phyloP scores from a whole-genome alignment of 768 basidiomycete species.

The Clitopilus passeckerianus region DNA sequence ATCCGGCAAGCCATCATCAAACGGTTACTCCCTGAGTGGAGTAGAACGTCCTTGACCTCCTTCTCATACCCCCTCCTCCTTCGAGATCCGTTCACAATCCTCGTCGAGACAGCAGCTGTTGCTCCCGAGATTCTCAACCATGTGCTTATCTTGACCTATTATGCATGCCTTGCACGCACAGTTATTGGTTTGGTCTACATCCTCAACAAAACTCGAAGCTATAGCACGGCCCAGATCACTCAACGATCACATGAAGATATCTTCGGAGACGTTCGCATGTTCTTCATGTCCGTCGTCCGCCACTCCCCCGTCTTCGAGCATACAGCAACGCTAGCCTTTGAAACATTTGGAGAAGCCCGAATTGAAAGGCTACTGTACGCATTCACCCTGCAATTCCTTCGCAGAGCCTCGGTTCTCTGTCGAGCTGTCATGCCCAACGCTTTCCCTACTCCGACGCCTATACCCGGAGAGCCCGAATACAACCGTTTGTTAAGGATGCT shows the following conservation, averaged over 20 bases:
- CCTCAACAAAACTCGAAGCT: conserved; percentile 65
- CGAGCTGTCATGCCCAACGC: conserved; percentile 65
- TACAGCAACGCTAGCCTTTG: conserved; percentile 73
- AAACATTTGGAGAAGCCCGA: conserved; percentile 75
- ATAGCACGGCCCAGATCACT: conserved; percentile 36
- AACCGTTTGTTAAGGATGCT: conserved; percentile 69
- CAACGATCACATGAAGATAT: conserved; percentile 59
- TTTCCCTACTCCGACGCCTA: conserved; percentile 47
- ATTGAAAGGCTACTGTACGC: conserved; percentile 84
- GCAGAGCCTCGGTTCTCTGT: conserved; percentile 81
- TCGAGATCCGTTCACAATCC: conserved; percentile 84
- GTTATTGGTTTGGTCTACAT: conserved; percentile 84
- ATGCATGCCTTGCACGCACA: conserved; percentile 82
- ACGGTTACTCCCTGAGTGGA: conserved; percentile 88
- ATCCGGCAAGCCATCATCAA: conserved; percentile 86
- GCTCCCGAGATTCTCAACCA: conserved; percentile 87
- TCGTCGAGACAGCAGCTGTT: conserved; percentile 88
- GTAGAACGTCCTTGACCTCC: conserved; percentile 74
- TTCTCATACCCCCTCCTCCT: conserved; percentile 84
- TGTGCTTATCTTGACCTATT: conserved; percentile 85
- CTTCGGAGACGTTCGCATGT: conserved; percentile 84
- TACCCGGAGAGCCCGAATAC: conserved; percentile 58
- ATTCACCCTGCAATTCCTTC: conserved; percentile 89
- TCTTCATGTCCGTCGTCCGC: conserved; percentile 87
- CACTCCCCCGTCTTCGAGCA: conserved; percentile 87